Evolutionary conservation across 257 asterid species (phyloP), one percentile per base, ranked within the genome.

Genomic region (Avicennia marina): DNA sequence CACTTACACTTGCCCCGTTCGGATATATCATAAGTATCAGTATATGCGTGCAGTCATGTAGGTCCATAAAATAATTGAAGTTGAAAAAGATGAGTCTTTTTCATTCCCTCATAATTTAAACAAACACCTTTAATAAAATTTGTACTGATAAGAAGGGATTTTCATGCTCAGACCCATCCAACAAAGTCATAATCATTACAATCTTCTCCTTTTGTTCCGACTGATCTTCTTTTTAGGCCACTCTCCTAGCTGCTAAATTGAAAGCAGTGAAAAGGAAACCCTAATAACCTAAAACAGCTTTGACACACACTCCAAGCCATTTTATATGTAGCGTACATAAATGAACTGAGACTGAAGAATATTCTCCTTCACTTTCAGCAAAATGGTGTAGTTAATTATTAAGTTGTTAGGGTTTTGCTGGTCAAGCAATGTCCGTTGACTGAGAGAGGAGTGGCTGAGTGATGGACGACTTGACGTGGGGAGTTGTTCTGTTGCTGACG

Each of bases 361-460:
- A n/a, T n/a, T n/a, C n/a, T n/a, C n/a, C n/a, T n/a, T n/a, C n/a
- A n/a, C n/a, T n/a, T n/a, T n/a, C n/a, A n/a, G n/a, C n/a, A n/a
- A n/a, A n/a, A n/a, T n/a, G n/a, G n/a, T n/a, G n/a, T n/a, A n/a
- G n/a, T n/a, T n/a, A n/a, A n/a, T n/a, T n/a, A n/a, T n/a, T n/a
- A n/a, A n/a, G n/a, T n/a, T n/a, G n/a, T n/a, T n/a, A n/a, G n/a
- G n/a, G n/a, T n/a, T 39, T 58, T 47, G 47, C 18, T 51, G 72
- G 66, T 83, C 80, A 83, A 71, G 59, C 79, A 24, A 29, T 60
- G 55, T 71, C 84, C 12, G 80, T 64, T 31, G 94, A 69, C 68
- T 75, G 83, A 27, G 75, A 10, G 24, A 85, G 94, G 3, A 85
- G 72, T 56, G 94, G 94, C 65, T 85, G 87, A 50, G 82, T 77